Base-by-base conservation (phyloP, 768 basidiomycete species). In the Trametes punicea region DNA sequence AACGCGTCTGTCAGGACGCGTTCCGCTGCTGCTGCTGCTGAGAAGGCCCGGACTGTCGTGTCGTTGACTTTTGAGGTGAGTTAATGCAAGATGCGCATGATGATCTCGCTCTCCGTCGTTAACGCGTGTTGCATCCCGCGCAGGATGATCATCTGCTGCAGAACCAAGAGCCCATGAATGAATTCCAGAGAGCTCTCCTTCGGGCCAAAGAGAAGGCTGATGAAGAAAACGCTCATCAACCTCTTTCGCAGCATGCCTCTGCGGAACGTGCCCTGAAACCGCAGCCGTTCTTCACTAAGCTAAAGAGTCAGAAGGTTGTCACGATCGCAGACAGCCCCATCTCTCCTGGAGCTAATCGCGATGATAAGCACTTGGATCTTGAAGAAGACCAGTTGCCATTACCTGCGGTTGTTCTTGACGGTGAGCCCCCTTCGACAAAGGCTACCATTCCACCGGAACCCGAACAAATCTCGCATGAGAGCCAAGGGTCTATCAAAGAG, bases 1-100 rank as follows among this genome's bases (percentile, higher is more conserved):
- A 76, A 74, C 45, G 69, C 77, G 13, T 72, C 74, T 3, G 81
- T 76, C 62, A 81, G 78, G 61, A 74, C 78, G 16, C 81, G 81
- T 61, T 67, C 75, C n/a, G 72, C 67, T 23, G 60, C 67, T 16
- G 68, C 71, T 3, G 65, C 75, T 5, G 79, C 78, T 0, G 52
- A 46, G 8, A 83, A 80, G 65, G 70, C 77, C 53, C 77, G 75
- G 46, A 72, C 67, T 9, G 63, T 74, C 9, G 66, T 75, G 15
- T 64, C 71, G 0, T 59, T 77, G 33, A 77, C 77, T 13, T 65
- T 79, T 6, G 78, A 83, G 67, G 86, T 86, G 60, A 3, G 71
- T 60, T 8, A 23, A n/a, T n/a, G n/a, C 21, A 13, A 23, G 21
- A 21, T 26, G 4, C 8, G 8, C 8, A 1, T 33, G 38, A 10